Percentiles rank a stretch among this genome's conserved stretches.
phyloP scores from a whole-genome alignment of 1,284 basidiomycete species.

The Xerocomus amazonicus region DNA sequence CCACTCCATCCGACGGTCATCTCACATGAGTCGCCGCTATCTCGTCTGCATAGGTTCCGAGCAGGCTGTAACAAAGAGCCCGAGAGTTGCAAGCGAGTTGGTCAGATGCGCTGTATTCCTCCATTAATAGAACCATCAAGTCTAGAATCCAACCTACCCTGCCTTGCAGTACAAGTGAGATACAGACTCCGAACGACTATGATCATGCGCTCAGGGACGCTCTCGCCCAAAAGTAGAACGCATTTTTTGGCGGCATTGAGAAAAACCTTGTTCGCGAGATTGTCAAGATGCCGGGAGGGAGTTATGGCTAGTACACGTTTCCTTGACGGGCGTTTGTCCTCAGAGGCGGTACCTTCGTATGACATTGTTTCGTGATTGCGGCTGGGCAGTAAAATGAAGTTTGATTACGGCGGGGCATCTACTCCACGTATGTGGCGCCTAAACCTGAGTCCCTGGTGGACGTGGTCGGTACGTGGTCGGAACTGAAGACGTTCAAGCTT shows the following conservation, averaged over 20 bases:
- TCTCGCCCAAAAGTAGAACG: background rate
- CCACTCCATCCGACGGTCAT: background rate
- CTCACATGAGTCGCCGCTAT: background rate
- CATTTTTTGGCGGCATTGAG: background rate
- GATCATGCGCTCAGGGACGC: constrained; percentile 1
- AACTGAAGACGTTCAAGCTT: no score
- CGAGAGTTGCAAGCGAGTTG: constrained; percentile 1
- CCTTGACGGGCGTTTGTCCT: background rate
- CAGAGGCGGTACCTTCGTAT: constrained; percentile 9
- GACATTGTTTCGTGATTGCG: no score
- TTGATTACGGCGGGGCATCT: no score
- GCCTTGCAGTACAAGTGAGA: no score
- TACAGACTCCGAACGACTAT: background rate
- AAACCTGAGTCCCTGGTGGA: no score
- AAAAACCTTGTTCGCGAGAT: constrained; percentile 9
- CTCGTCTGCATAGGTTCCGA: constrained; percentile 15
- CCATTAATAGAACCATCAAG: background rate
- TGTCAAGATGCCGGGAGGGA: constrained; percentile 13
- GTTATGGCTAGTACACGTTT: background rate
- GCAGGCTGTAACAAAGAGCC: constrained; percentile 6
- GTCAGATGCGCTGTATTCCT: background rate
- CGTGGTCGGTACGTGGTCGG: no score
- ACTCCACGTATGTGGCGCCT: no score
- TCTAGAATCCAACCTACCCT: no score
- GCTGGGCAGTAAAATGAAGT: no score